Evolutionary conservation across 306 rosid species (phyloP).

Genomic region (Mimosa bimucronata): DNA sequence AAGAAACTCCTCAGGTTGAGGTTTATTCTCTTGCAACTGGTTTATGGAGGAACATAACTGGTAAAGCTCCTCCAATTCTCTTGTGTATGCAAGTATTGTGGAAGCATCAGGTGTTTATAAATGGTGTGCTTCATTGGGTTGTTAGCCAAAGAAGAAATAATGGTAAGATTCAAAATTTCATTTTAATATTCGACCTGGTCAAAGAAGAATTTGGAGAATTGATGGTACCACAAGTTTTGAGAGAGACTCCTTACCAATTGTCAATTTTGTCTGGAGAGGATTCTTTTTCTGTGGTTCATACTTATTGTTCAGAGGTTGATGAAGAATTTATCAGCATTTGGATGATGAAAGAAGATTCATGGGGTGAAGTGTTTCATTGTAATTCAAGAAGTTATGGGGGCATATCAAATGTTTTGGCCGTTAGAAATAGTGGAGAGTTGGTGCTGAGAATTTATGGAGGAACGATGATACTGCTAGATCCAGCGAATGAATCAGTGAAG

Average conservation of each 20-base stretch:
- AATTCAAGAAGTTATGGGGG: neutral
- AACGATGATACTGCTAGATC: neutral
- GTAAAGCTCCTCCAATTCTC: neutral
- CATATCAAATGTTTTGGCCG: neutral
- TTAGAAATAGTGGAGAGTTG: conserved; percentile 12
- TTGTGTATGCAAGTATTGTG: neutral
- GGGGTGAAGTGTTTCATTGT: neutral
- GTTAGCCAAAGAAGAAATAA: neutral
- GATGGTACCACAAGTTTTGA: neutral
- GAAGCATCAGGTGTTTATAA: neutral
- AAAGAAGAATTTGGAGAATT: conserved; percentile 11
- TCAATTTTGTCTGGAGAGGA: neutral
- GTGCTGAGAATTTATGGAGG: neutral
- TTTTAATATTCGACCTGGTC: neutral
- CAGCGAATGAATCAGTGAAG: neutral
- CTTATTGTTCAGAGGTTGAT: neutral
- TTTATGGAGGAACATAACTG: conserved; percentile 5
- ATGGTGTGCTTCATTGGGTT: conserved; percentile 9
- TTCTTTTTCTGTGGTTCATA: neutral
- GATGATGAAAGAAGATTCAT: conserved; percentile 12
- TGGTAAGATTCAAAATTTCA: neutral
- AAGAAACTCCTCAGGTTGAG: neutral
- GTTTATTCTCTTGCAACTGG: conserved; percentile 11
- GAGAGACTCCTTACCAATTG: neutral
- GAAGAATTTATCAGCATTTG: neutral